Evolutionary conservation across 352 stramenopile genomes (phyloP).

Genomic region (Phytophthora fragariaefolia): DNA sequence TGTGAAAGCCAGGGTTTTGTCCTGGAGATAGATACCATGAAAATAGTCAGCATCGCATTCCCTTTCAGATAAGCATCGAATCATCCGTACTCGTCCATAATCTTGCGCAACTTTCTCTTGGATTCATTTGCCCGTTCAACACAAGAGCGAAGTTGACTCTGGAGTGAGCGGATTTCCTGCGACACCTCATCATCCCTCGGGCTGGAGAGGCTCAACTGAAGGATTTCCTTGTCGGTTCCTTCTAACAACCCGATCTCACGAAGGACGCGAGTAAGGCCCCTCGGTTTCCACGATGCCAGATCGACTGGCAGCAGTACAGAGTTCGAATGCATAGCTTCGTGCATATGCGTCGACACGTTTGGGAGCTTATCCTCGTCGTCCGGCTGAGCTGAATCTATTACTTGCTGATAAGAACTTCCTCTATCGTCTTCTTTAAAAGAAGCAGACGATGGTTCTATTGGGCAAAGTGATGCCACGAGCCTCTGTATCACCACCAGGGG

Average conservation of each 20-base stretch:
- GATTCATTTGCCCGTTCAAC: conserved; percentile 63
- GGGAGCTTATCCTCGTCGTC: conserved; percentile 33
- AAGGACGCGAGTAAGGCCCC: conserved; percentile 37
- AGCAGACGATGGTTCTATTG: conserved; percentile 11
- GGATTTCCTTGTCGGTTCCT: conserved; percentile 34
- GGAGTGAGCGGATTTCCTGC: conserved; percentile 62
- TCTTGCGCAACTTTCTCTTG: conserved; percentile 61
- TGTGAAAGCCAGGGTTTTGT: conserved; percentile 71
- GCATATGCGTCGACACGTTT: conserved; percentile 3
- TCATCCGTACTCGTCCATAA: conserved; percentile 58
- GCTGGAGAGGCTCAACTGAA: conserved; percentile 27
- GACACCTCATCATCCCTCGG: conserved; percentile 70
- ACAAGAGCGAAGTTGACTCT: conserved; percentile 49
- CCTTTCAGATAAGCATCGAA: no score
- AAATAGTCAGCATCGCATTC: no score
- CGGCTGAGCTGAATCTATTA: conserved; percentile 7
- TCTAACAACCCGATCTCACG: conserved; percentile 63
- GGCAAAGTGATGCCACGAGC: conserved; percentile 41
- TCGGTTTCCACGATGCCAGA: conserved; percentile 36
- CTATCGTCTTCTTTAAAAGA: conserved; percentile 16
- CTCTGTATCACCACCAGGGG: conserved; percentile 26
- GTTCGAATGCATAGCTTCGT: conserved; percentile 11
- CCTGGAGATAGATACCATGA: conserved; percentile 29
- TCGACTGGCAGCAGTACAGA: conserved; percentile 16
- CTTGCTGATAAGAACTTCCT: not conserved